Evolutionary conservation across 169 alveolate species (phyloP), one percentile per base, ranked within the genome.

Genomic region (Eimeria necatrix): DNA sequence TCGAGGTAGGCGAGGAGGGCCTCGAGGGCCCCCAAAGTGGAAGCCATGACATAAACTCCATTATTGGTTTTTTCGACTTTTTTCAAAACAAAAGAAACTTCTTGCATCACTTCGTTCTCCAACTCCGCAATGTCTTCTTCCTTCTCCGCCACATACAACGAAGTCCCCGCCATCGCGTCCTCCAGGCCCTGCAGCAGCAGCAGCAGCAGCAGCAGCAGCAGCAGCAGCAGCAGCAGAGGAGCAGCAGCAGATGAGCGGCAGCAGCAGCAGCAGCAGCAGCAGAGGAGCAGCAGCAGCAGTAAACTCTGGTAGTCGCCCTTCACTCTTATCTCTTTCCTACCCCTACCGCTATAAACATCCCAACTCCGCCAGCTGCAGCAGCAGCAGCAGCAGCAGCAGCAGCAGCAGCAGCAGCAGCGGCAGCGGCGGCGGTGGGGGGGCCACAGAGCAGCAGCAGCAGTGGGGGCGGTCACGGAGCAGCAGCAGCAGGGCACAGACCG

Each of bases 31-130:
- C 99, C 99, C 64, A 99, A 97, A 56, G 99, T 99, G 70, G 99
- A 98, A 9, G 99, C 99, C 98, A 98, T 99, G 64, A 99, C 99
- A 96, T 99, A 99, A 60, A 99, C 99, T 22, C 99, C 99, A 95
- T 97, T 96, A 18, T 99, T 99, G 26, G 98, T 97, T 56, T 98
- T 96, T 94, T 98, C 99, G 22, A 99, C 99, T 83, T 98, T 97
- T 86, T 98, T 98, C 89, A 98, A 98, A 53, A 99, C 98, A 46
- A 98, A 97, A 16, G 98, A 97, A 94, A 99, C 98, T 78, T 99
- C 99, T 52, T 97, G 96, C 98, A 98, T 98, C 14, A 98, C 99
- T 89, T 98, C 98, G 24, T 97, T 98, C 88, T 98, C 97, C 80
- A 98, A 96, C 56, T 96, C 97, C 32, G 96, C 98, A 0, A 97